Evolutionary conservation across 306 rosid genomes (phyloP), one percentile per base, ranked within the genome.

Genomic region (Argentina anserina): DNA sequence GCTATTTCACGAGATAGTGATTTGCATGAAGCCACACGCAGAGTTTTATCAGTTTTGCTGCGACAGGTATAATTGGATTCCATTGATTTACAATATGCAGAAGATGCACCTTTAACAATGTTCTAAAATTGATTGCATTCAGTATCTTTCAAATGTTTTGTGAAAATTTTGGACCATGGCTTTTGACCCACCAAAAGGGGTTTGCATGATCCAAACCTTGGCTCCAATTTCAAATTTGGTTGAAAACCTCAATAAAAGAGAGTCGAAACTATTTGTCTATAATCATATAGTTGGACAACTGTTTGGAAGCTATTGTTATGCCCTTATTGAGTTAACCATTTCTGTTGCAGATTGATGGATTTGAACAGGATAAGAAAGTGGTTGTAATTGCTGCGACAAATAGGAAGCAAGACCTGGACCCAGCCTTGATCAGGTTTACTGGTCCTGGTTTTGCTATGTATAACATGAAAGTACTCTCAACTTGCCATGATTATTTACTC

Each of bases 381-480:
- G 85, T 90, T 60, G 97, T 93, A 61, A 89, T 93, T 82, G 97
- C 93, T 73, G 98, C 98, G 36, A 93, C 97, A 76, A 93, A 93
- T 80, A 85, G 94, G 84, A 90, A 93, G 82, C 96, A 93, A 85
- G 98, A 93, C 75, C 98, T 93, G 29, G 96, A 90, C 77, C 96
- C 90, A 2, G 98, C 98, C 45, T 78, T 93, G 71, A 86, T 90
- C 67, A 93, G 97, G 98, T 87, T 56, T 75, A 50, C 26, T 47
- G 58, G 47, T 40, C 58, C 23, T 56, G 18, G 13, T 77, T 47
- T 83, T 46, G 66, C 70, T 34, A 33, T 62, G 45, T 60, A 20
- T 63, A 69, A 25, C 64, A 63, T 49, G 13, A 3, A 29, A 11
- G 31, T 20, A 56, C 21, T 72, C n/a, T 56, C 0, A 50, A 18